These are phyloP conservation scores for Hymenoscyphus linearis DNA, from an alignment of 2,329 filamentous ascomycete genomes.

Conservation along the genomic window DNA sequence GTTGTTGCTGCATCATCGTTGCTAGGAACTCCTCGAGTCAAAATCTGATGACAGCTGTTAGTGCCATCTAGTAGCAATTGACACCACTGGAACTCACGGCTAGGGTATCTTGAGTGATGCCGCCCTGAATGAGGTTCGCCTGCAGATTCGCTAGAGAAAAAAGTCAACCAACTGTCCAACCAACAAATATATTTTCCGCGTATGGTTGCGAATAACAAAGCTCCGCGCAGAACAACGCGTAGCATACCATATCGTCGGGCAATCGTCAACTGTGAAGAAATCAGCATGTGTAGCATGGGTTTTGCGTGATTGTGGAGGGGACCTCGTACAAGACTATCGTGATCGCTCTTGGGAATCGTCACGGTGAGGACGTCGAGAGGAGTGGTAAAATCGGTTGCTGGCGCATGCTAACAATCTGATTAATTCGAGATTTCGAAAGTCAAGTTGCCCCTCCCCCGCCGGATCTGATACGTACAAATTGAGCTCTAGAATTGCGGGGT, in stretches of 20 bases:
- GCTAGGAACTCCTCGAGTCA: conserved; percentile 19
- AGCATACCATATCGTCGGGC: conserved; percentile 51
- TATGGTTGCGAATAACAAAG: background rate
- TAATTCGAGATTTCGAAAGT: background rate
- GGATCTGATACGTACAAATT: conserved; percentile 39
- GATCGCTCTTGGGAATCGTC: conserved; percentile 54
- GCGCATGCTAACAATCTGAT: conserved; percentile 34
- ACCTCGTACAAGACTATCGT: conserved; percentile 51
- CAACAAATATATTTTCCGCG: conserved; percentile 1
- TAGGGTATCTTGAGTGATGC: conserved; percentile 43
- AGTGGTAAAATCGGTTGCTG: conserved; percentile 33
- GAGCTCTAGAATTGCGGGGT: conserved; percentile 35
- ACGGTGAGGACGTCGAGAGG: conserved; percentile 37
- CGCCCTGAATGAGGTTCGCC: conserved; percentile 45
- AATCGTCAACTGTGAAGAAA: conserved; percentile 18
- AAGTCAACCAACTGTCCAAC: conserved; percentile 13
- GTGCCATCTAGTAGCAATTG: background rate
- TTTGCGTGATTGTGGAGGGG: conserved; percentile 4
- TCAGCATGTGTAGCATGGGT: conserved; percentile 9
- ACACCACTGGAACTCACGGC: conserved; percentile 21
- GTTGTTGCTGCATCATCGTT: conserved; percentile 16
- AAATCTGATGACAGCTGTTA: conserved; percentile 22
- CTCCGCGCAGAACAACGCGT: background rate
- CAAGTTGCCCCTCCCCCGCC: conserved; percentile 1
- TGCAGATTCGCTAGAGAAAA: conserved; percentile 33